A percentile compares a stretch with the other conserved stretches of the same genome.
Conservation (phyloP, 805 yeast genomes). For the Saturnispora hagleri region DNA sequence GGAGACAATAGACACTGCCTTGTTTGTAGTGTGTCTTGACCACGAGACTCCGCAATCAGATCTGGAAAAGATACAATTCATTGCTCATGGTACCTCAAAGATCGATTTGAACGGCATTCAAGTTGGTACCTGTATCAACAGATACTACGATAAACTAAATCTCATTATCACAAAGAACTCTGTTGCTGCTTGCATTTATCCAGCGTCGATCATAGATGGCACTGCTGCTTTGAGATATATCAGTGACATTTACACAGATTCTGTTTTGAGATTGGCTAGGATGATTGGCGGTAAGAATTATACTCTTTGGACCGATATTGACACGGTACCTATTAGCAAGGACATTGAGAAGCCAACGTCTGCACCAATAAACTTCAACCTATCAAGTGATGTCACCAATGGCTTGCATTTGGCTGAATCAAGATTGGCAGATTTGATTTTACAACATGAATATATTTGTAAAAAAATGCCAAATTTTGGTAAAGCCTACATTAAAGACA, state of each 20-base stretch:
- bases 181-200: slow-evolving; percentile 53
- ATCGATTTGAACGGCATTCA: slow-evolving; percentile 40
- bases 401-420: slow-evolving; percentile 50
- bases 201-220: slow-evolving; percentile 48
- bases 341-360: slow-evolving; percentile 30
- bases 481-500: slow-evolving; percentile 28
- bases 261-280: slow-evolving; percentile 46
- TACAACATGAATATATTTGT: slow-evolving; percentile 48
- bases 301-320: slow-evolving; percentile 40
- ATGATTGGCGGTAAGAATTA: slow-evolving; percentile 50
- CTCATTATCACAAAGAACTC: slow-evolving; percentile 45
- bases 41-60: slow-evolving; percentile 37
- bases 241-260: slow-evolving; percentile 50
- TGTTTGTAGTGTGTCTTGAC: slow-evolving; percentile 45
- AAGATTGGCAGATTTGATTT: slow-evolving; percentile 46
- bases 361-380: slow-evolving; percentile 26
- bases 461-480: slow-evolving; percentile 24
- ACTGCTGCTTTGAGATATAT: slow-evolving; percentile 49
- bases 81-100: slow-evolving; percentile 43
- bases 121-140: slow-evolving; percentile 46
- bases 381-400: slow-evolving; percentile 38
- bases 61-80: slow-evolving; percentile 38
- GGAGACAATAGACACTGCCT: slow-evolving; percentile 37
- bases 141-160: slow-evolving; percentile 54
- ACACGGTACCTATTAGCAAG: slow-evolving; percentile 27